phyloP scores from a whole-genome alignment of 1,284 basidiomycete species.

The Boletus mariae region DNA sequence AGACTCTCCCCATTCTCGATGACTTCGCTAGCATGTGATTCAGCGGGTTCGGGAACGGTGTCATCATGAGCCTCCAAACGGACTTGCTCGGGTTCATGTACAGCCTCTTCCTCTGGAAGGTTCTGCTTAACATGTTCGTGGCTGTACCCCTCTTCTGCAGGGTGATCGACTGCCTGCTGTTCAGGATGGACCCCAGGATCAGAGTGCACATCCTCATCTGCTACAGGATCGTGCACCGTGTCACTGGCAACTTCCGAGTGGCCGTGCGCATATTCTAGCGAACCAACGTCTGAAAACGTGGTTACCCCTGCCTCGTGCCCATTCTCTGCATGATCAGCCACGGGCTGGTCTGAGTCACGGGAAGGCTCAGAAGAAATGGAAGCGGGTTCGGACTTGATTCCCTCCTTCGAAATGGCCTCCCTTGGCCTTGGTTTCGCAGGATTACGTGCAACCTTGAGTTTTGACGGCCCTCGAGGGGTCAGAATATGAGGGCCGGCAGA shows the following conservation, averaged over 20 bases:
- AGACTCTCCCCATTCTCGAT: slow-evolving; percentile 9
- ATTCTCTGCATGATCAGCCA: slow-evolving; percentile 21
- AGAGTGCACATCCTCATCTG: slow-evolving; percentile 11
- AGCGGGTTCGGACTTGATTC: slow-evolving; percentile 2
- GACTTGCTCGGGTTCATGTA: slow-evolving; percentile 18
- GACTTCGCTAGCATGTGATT: slow-evolving; percentile 7
- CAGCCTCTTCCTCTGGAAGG: slow-evolving; percentile 9
- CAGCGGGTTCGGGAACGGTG: slow-evolving; percentile 5
- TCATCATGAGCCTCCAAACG: slow-evolving; percentile 16
- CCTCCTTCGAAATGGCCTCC: slow-evolving; percentile 4
- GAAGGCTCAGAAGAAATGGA: slow-evolving; percentile 17
- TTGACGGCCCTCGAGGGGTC: slow-evolving; percentile 18
- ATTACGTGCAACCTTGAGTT: slow-evolving; percentile 19
- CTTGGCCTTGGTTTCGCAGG: slow-evolving; percentile 17
- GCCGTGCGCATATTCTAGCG: slow-evolving; percentile 11
- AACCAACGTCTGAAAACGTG: slow-evolving; percentile 10
- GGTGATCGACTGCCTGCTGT: slow-evolving; percentile 4
- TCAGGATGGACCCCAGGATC: slow-evolving; percentile 14
- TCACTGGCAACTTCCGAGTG: slow-evolving; percentile 10
- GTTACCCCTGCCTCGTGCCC: slow-evolving; percentile 15
- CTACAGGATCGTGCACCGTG: slow-evolving; percentile 4
- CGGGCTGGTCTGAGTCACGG: slow-evolving; percentile 10
- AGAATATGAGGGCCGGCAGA: slow-evolving; percentile 15
- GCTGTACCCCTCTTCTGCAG: slow-evolving; percentile 6
- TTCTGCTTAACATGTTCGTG: slow-evolving; percentile 7